Evolutionary conservation across 2,329 filamentous ascomycete genomes (phyloP).

Genomic region (Neocatenulostroma microsporum): DNA sequence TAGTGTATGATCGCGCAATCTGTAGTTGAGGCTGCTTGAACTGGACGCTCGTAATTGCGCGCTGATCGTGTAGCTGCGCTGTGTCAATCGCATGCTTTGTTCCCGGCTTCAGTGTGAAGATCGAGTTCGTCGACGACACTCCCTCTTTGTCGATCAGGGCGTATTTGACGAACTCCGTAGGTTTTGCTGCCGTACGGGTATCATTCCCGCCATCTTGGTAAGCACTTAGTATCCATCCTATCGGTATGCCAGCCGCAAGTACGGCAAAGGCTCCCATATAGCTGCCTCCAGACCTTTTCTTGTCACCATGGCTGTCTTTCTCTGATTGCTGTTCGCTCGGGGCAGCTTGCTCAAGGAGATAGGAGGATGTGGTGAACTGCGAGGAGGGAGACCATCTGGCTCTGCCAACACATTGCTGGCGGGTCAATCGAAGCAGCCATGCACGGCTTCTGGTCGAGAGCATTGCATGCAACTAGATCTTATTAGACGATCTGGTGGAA

Average conservation of each 20-base stretch:
- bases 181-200: background rate
- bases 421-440: no score
- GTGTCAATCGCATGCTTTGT: conserved; percentile 13
- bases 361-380: no score
- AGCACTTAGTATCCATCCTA: conserved; percentile 4
- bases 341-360: no score
- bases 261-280: background rate
- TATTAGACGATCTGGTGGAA: no score
- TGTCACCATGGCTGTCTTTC: conserved; percentile 4
- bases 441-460: no score
- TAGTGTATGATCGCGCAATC: conserved; percentile 86
- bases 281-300: background rate
- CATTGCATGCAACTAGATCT: no score
- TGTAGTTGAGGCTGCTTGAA: conserved; percentile 92
- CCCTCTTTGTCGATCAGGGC: conserved; percentile 53
- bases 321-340: no score
- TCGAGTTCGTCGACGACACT: conserved; percentile 59
- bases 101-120: conserved; percentile 55
- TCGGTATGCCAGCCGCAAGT: conserved; percentile 3
- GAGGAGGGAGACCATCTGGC: no score
- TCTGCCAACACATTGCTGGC: no score
- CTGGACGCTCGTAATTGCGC: conserved; percentile 78
- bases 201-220: background rate
- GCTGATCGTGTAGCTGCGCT: conserved; percentile 19
- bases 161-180: conserved; percentile 39